Evolutionary conservation across 495 filamentous ascomycete species (phyloP), one percentile per base, ranked within the genome.

Genomic region (Echria macrotheca): DNA sequence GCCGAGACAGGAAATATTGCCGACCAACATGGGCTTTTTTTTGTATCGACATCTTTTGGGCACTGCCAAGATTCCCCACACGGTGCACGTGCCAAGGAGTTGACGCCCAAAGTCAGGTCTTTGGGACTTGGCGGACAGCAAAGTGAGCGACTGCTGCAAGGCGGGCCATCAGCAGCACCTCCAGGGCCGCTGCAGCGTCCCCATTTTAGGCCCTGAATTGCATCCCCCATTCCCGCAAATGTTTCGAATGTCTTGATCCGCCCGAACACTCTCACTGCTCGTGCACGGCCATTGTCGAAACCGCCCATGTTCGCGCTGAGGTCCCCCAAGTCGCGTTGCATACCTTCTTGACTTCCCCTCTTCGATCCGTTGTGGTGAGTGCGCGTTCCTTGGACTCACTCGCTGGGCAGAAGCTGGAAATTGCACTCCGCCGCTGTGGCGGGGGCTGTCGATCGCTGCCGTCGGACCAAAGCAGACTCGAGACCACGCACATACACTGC

Each of bases 361-460:
- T 12, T 31, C 7, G 7, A 31, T 31, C 28, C 28, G 28, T 31
- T 31, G 28, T 31, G 28, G 7, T 31, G 28, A 31, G 7, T 6
- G 28, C 12, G 28, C n/a, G n/a, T n/a, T 18, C 35, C 6, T 5
- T 37, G 35, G 8, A 11, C n/a, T 9, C 6, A 24, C 40, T 47
- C 33, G 23, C 49, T 50, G 28, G 48, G 40, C 40, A 22, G n/a
- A 24, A 25, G 49, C 52, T 57, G 57, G 57, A 65, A 63, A 60
- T 65, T 60, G 49, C 55, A 47, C 57, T 65, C 61, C 57, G 61
- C 55, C 49, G 28, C 28, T 31, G 28, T 46, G 38, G 62, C 50
- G 53, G 59, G 59, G 59, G 52, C 52, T 53, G 62, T 52, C 57
- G 62, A 65, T 65, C 62, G 49, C 55, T 56, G 49, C 35, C 57